Evolutionary conservation across 108 stramenopile genomes (phyloP), one percentile per base, ranked within the genome.

Genomic region (Conticribra weissflogii): DNA sequence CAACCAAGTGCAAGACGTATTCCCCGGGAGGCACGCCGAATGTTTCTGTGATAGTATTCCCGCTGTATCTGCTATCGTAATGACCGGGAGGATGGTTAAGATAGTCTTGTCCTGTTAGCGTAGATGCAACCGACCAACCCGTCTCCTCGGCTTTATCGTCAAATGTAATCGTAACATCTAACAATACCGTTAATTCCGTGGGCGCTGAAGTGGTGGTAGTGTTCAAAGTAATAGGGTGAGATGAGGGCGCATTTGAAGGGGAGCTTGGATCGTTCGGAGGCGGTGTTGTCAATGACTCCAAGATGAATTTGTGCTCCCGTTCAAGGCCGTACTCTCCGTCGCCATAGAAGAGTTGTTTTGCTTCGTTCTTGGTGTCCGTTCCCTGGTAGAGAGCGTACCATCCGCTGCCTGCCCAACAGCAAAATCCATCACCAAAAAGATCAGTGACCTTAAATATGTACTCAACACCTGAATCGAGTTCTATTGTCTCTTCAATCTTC

Each of bases 351-450:
- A 70, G n/a, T 49, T 36, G 68, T 0, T 19, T 48, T 45, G 17
- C 25, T n/a, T 49, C 27, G 47, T 70, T 58, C 48, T 59, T 29
- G 21, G 21, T 50, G 47, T 70, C 56, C 15, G 7, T 57, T 31
- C 68, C 68, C 48, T 70, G 27, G 21, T 59, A 70, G 21, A 60
- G 24, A 22, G 47, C 57, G 24, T 70, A 70, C n/a, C 18, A 70
- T 0, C 68, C 68, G 25, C 23, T 58, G 29, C 68, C 68, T 27
- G 68, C 68, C 68, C 68, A 70, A 41, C 68, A 70, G 31, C 68
- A 70, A 21, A 23, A 46, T 14, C 68, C 68, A 59, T 70, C 68
- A 12, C 68, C 68, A 24, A 70, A 51, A 32, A 70, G 48, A 23
- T 70, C 68, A 59, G 48, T 57, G 17, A 70, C 49, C 46, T 31